Evolutionary conservation across 768 basidiomycete species (phyloP), one percentile per base, ranked within the genome.

Genomic region (Russula emetica): DNA sequence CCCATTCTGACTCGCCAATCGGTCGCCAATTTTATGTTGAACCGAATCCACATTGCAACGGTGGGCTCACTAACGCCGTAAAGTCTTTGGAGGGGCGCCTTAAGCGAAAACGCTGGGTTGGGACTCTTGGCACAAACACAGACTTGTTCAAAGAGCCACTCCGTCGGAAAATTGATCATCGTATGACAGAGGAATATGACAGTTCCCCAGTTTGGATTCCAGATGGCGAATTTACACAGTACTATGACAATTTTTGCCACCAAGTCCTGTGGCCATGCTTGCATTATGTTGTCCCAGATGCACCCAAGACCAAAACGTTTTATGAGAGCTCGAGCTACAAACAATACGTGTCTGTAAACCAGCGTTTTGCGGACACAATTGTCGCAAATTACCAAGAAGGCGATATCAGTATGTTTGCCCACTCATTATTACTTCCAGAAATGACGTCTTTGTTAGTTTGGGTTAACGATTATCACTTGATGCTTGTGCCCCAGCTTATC

Each of bases 391-490:
- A 93, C 75, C 81, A 84, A 67, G 90, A 92, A 26, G 96, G 96
- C 55, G 96, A 99, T 74, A 85, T 98, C 71, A 85, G 81, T 84
- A 30, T 14, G 71, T 69, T 6, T 34, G 11, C 26, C 11, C n/a
- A 22, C 13, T 61, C 16, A 28, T 52, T 5, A 26, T 38, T 28
- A 55, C 47, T 26, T 14, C 54, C 38, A 11, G 20, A 40, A 62
- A 66, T 65, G 51, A 67, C 47, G 32, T 20, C 14, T 10, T 49
- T 45, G 45, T 9, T 64, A 82, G 81, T 91, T 69, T 90, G 87
- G 87, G 81, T 92, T 3, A 94, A 99, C 75, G 96, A 98, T 77
- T 99, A 98, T 75, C 96, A 99, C 71, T 86, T 98, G 54, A 88
- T 97, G 80, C 86, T 98, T 55, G 84, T 97, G 10, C 96, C 96